Conservation (phyloP, 495 filamentous ascomycete genomes). For the Stereocaulon alpinum region DNA sequence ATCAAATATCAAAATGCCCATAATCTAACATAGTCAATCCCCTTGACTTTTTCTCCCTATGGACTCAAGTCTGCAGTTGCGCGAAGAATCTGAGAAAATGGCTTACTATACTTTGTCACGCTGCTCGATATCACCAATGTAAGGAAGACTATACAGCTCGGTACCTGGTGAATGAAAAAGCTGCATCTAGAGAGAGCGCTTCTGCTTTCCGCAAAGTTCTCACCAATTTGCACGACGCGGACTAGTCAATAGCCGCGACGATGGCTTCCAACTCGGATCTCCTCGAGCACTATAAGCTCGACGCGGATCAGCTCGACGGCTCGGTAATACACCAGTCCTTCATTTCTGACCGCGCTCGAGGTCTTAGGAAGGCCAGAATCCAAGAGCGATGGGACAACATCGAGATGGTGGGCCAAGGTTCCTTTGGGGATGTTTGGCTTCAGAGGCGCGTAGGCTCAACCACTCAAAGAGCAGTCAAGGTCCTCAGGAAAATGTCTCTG, state of each 20-base stretch:
- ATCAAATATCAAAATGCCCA: no score
- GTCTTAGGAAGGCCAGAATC: neutral
- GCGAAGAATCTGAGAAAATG: no score
- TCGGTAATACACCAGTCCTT: neutral
- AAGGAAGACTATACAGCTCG: no score
- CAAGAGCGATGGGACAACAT: constrained; percentile 4
- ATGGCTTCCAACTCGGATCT: constrained; percentile 8
- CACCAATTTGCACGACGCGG: no score
- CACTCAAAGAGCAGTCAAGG: neutral
- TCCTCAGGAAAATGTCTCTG: neutral
- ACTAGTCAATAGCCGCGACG: no score
- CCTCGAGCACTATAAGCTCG: constrained; percentile 16
- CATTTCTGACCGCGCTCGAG: neutral
- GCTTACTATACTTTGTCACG: no score
- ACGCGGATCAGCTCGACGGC: constrained; percentile 6
- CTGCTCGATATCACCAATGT: no score
- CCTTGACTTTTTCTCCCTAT: neutral
- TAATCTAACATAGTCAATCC: no score
- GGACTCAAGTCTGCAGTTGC: neutral
- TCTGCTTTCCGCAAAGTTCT: no score
- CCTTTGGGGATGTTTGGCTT: neutral
- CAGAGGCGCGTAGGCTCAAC: neutral
- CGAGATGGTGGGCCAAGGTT: neutral
- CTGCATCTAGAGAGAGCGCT: neutral
- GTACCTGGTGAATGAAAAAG: no score